Evolutionary conservation across 2,329 filamentous ascomycete genomes (phyloP).

Genomic region (Penicillium sp.): DNA sequence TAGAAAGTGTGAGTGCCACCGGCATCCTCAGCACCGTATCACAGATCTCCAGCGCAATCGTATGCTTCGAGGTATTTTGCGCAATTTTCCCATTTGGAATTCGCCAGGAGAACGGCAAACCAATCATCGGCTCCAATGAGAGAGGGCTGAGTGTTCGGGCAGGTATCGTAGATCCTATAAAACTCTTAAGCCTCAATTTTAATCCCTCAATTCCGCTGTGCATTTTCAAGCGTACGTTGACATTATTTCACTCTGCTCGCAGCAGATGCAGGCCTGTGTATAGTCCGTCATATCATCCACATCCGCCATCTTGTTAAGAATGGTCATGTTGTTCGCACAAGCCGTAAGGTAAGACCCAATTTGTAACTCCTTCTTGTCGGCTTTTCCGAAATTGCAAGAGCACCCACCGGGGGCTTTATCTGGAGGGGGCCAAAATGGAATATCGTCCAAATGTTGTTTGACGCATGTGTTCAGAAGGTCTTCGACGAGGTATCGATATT

Average conservation of each 20-base stretch:
- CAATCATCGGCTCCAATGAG: constrained; percentile 10
- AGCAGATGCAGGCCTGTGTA: constrained; percentile 17
- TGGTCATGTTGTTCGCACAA: constrained; percentile 15
- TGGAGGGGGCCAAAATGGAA: constrained; percentile 23
- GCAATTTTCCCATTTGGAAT: constrained; percentile 17
- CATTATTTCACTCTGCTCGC: constrained; percentile 18
- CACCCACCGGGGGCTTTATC: constrained; percentile 20
- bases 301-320: constrained; percentile 1
- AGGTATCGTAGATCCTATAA: constrained; percentile 19
- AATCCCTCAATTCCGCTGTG: neutral
- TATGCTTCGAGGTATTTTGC: constrained; percentile 13
- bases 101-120: neutral
- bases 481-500: neutral
- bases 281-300: constrained; percentile 8
- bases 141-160: constrained; percentile 18
- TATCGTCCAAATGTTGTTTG: constrained; percentile 6
- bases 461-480: constrained; percentile 17
- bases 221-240: constrained; percentile 15
- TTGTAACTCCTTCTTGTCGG: constrained; percentile 4
- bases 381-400: constrained; percentile 22
- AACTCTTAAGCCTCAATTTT: neutral
- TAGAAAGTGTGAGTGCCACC: constrained; percentile 17
- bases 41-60: constrained; percentile 19
- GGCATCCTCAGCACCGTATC: constrained; percentile 12
- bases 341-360: constrained; percentile 1